Evolutionary conservation across 768 basidiomycete species (phyloP), one percentile per base, ranked within the genome.

Genomic region (Termitomyces sp.): DNA sequence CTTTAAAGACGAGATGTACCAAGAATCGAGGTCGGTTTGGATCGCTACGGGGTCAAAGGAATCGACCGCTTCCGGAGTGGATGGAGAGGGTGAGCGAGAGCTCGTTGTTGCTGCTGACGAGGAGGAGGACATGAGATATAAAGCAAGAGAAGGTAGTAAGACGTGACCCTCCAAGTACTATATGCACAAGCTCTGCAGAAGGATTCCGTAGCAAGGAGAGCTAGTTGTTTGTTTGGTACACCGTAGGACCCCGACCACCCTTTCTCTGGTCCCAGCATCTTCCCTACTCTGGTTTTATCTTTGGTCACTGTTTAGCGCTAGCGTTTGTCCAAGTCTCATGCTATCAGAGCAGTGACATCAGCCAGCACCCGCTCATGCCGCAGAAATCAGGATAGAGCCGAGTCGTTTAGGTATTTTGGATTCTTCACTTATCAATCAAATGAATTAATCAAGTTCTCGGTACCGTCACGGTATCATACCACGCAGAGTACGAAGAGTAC

Each of bases 1-100:
- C 54, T 79, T 65, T 59, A 59, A 56, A 62, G 73, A 68, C 11
- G 82, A 67, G 50, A 76, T 71, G 64, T 82, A 84, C 87, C 87
- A 89, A 23, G 84, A 74, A 37, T 83, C 80, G 49, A 74, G 63
- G 63, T 76, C 67, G 59, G 70, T 72, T 47, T 81, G 83, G 49
- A 85, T 78, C n/a, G 38, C 21, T 58, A 75, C 67, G 7, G 77
- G 71, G 54, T 81, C 78, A 0, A 76, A 66, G n/a, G 71, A 70
- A 64, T 88, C 84, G 14, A 79, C 78, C 0, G 82, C 71, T 50
- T 86, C 86, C 53, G 89, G 87, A 0, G 87, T 89, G 46, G 76
- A 70, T 6, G 89, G 89, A 0, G 89, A 89, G 1, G 86, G 79
- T 4, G 88, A 89, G 45, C 89, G 85, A 53, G 89, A 87, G 65